Percentiles rank a stretch among this genome's conserved stretches.
Evolutionary conservation across 2,329 filamentous ascomycete genomes (phyloP).

Genomic region (Helotiales sp.): DNA sequence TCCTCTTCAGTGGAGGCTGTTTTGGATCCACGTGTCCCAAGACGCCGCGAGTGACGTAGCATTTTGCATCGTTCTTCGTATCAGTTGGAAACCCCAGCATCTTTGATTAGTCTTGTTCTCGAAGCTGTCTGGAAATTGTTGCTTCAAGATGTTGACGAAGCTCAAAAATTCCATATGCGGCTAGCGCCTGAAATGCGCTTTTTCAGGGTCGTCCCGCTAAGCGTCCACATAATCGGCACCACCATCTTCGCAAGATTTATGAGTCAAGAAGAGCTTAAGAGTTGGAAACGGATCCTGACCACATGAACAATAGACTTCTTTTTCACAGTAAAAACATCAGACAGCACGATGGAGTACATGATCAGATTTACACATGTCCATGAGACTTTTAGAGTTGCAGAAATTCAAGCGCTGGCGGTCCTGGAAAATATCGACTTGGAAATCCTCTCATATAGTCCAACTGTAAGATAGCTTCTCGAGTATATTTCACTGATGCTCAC

Average conservation of each 20-base stretch:
- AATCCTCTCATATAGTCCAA: constrained; percentile 71
- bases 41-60: constrained; percentile 69
- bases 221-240: constrained; percentile 1
- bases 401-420: constrained; percentile 77
- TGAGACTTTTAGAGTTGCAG: constrained; percentile 85
- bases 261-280: neutral
- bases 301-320: neutral
- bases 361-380: constrained; percentile 88
- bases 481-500: constrained; percentile 19
- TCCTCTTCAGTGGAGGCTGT: constrained; percentile 69
- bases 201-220: constrained; percentile 5
- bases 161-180: constrained; percentile 7
- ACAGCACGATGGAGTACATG: constrained; percentile 67
- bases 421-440: constrained; percentile 67
- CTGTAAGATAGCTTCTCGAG: constrained; percentile 54
- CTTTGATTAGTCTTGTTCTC: constrained; percentile 4
- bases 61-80: constrained; percentile 55
- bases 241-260: neutral
- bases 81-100: constrained; percentile 46
- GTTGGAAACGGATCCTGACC: neutral
- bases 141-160: neutral
- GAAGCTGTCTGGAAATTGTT: too few relatives aligned
- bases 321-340: neutral
- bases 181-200: constrained; percentile 8
- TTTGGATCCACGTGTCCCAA: constrained; percentile 70